These are phyloP conservation scores for Hypoxylon subgilvum DNA, from an alignment of 495 filamentous ascomycete genomes.

Conservation along the genomic window DNA sequence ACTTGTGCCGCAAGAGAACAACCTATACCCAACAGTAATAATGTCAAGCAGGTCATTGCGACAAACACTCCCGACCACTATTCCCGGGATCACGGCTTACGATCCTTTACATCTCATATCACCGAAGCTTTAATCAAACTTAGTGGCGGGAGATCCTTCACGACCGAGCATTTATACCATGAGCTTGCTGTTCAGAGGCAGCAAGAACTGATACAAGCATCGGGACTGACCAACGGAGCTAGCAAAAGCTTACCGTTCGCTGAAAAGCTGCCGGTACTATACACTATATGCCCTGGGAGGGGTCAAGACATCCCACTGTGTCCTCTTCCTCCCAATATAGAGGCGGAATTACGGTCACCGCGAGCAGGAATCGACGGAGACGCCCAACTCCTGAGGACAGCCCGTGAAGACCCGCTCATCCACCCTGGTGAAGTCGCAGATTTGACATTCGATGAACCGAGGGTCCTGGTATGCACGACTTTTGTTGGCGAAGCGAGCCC, in stretches of 20 bases:
- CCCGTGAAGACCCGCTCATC: constrained; percentile 47
- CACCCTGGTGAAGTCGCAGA: constrained; percentile 51
- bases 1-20: constrained; percentile 53
- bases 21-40: constrained; percentile 49
- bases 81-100: constrained; percentile 48
- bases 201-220: constrained; percentile 49
- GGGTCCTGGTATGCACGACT: constrained; percentile 62
- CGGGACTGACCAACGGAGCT: constrained; percentile 51
- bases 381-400: constrained; percentile 35
- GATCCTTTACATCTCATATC: constrained; percentile 58
- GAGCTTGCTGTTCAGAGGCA: constrained; percentile 52
- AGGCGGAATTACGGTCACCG: constrained; percentile 50
- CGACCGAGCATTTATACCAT: constrained; percentile 56
- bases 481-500: constrained; percentile 63
- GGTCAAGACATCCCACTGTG: constrained; percentile 53
- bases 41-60: constrained; percentile 62
- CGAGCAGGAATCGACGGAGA: constrained; percentile 47
- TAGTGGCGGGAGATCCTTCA: constrained; percentile 54
- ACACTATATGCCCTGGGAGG: constrained; percentile 56
- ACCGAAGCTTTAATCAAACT: constrained; percentile 56
- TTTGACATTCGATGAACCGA: constrained; percentile 58
- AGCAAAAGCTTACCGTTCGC: constrained; percentile 42
- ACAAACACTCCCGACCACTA: constrained; percentile 58
- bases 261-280: constrained; percentile 54
- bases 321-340: constrained; percentile 45